Base-by-base conservation (phyloP, 1,284 basidiomycete species). In the Spongispora temasekensis region DNA sequence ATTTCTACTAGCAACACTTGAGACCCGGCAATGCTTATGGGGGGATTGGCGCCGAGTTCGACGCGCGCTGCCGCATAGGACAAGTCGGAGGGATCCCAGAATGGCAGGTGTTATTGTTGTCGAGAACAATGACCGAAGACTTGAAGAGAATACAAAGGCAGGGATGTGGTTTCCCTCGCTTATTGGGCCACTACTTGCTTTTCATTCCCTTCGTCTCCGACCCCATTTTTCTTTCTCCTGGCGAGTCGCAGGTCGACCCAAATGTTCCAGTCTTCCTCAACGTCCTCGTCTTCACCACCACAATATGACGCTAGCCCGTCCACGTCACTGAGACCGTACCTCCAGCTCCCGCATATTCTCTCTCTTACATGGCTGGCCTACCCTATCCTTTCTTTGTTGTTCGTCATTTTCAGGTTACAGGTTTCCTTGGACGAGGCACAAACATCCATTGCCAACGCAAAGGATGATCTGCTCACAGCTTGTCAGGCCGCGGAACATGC, bases 291-390 rank as follows among this genome's bases (percentile, higher is more conserved):
- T 40, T 81, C 81, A 42, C 82, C 84, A 44, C 81, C 85, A 58
- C 76, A 76, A 69, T 85, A 86, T 75, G 83, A 84, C 76, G 68
- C 79, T 21, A 48, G n/a, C 17, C 73, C 71, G 61, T 74, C 75
- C 64, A 82, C 83, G 23, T 81, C 82, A 37, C 85, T 94, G 61
- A 87, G 81, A 61, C 93, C 94, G 9, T 96, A 94, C 74, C 88
- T 97, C 40, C 84, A 89, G 60, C 88, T 96, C 15, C 81, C 85
- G 27, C 88, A 96, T 64, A 83, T 94, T 44, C 84, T 96, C 51
- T 90, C 91, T 27, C 85, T 97, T 25, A 85, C 93, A 66, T 91
- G 93, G 86, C 88, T 93, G 31, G 90, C 90, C 25, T 91, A 90
- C 70, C 90, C 91, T 32, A 86, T 97, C 30, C 79, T 97, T 37